Evolutionary conservation across 2,329 filamentous ascomycete species (phyloP), one percentile per base, ranked within the genome.

Genomic region (Trichoderma sp.): DNA sequence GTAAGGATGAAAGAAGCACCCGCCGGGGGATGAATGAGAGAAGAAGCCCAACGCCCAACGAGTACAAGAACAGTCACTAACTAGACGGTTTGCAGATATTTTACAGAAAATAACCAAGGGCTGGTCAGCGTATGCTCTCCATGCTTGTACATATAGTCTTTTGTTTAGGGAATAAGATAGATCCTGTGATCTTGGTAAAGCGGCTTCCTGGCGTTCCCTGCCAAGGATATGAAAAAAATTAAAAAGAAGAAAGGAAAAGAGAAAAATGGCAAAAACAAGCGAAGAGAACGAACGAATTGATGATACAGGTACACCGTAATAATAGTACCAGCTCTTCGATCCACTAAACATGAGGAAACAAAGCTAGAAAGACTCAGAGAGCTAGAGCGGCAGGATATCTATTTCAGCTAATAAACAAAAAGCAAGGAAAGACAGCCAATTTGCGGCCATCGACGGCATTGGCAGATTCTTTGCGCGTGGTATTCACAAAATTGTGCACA

Each of bases 91-190:
- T 76, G 70, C 76, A 86, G 86, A 85, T 88, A 75, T 88, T 87
- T 76, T 88, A 88, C 80, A 81, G 86, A 73, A 88, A 88, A 77
- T 88, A 81, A 55, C 12, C 39, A 43, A 34, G 23, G 23, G 20
- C 34, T 53, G 66, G 55, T 30, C n/a, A 20, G 63, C 17, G 28
- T 50, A 23, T 36, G 34, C 28, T n/a, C 62, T 34, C 39, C 28
- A 3, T 36, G 23, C 15, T 67, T 23, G 23, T 39, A 4, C 4
- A 39, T 39, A 23, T 17, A 6, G 32, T 23, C 58, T 26, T 36
- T 55, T 3, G 17, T 36, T 50, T 17, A 20, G 12, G 9, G 17
- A 30, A 34, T 20, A n/a, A 36, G 23, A 36, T 28, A 12, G 30
- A n/a, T 20, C 8, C 13, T 43, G 28, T 62, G 57, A 53, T 30